A percentile compares a stretch with the other conserved stretches of the same genome.
Conservation (phyloP, 495 filamentous ascomycete genomes). For the Amorphotheca resinae region DNA sequence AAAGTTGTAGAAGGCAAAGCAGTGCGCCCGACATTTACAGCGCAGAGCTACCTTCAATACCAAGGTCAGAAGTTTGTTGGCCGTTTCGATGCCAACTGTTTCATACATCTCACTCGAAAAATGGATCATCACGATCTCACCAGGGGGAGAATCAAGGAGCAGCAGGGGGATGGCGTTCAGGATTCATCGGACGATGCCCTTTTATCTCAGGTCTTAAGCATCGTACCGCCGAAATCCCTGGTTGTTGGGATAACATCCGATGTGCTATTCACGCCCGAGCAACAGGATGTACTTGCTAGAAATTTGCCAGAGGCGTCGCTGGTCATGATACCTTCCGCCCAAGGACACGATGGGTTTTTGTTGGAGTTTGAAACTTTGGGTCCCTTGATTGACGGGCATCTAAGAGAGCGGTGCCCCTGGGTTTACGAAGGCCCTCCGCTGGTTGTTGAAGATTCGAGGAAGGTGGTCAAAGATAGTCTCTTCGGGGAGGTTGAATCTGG, state of each 20-base stretch:
- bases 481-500: background rate
- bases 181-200: conserved; percentile 7
- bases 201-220: conserved; percentile 15
- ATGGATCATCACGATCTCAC: conserved; percentile 29
- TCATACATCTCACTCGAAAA: conserved; percentile 26
- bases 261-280: conserved; percentile 24
- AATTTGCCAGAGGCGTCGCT: conserved; percentile 23
- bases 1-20: too few relatives aligned
- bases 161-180: too few relatives aligned
- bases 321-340: conserved; percentile 18
- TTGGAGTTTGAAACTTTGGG: conserved; percentile 23
- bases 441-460: background rate
- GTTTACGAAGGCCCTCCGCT: conserved; percentile 13
- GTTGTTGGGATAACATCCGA: conserved; percentile 28
- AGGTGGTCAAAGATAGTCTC: background rate
- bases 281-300: conserved; percentile 22
- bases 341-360: conserved; percentile 29
- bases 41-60: conserved; percentile 28
- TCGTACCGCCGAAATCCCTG: conserved; percentile 18
- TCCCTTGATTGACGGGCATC: conserved; percentile 18
- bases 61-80: conserved; percentile 28
- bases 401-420: conserved; percentile 19
- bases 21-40: conserved; percentile 18
- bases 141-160: conserved; percentile 10
- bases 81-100: conserved; percentile 30